Evolutionary conservation across 805 yeast genomes (phyloP).

Genomic region (Pichia heedii): DNA sequence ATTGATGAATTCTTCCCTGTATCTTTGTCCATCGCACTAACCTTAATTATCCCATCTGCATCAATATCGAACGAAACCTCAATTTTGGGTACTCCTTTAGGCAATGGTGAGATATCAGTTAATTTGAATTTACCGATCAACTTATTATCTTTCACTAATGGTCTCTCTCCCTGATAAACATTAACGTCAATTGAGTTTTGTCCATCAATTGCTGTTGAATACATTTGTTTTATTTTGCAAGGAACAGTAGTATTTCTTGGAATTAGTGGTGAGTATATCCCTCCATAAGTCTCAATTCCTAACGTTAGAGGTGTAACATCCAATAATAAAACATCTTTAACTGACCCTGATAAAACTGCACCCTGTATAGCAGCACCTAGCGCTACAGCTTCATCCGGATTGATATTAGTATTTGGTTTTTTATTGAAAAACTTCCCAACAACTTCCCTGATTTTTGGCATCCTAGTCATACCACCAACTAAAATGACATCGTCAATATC

Average conservation of each 20-base stretch:
- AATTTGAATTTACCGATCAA: slow-evolving; percentile 90
- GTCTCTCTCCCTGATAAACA: slow-evolving; percentile 97
- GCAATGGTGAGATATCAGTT: slow-evolving; percentile 83
- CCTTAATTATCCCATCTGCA: slow-evolving; percentile 96
- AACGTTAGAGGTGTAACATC: slow-evolving; percentile 85
- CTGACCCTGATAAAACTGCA: slow-evolving; percentile 92
- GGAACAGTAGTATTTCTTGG: slow-evolving; percentile 91
- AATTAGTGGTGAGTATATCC: slow-evolving; percentile 83
- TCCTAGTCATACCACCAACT: slow-evolving; percentile 88
- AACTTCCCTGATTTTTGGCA: slow-evolving; percentile 78
- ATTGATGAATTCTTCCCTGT: slow-evolving; percentile 90
- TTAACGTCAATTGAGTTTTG: slow-evolving; percentile 92
- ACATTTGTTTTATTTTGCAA: slow-evolving; percentile 85
- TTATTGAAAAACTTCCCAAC: slow-evolving; percentile 71
- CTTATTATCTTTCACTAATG: slow-evolving; percentile 90
- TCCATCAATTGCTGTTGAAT: slow-evolving; percentile 92
- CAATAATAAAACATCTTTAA: slow-evolving; percentile 79
- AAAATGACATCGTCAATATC: slow-evolving; percentile 73
- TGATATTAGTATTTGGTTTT: slow-evolving; percentile 84
- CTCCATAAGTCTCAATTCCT: slow-evolving; percentile 96
- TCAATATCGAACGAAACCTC: slow-evolving; percentile 92
- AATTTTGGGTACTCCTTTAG: slow-evolving; percentile 83
- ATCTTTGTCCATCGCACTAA: slow-evolving; percentile 88
- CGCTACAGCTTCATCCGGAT: slow-evolving; percentile 93
- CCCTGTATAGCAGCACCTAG: slow-evolving; percentile 98